phyloP scores from a whole-genome alignment of 805 yeast species.

The Candida patagonica region DNA sequence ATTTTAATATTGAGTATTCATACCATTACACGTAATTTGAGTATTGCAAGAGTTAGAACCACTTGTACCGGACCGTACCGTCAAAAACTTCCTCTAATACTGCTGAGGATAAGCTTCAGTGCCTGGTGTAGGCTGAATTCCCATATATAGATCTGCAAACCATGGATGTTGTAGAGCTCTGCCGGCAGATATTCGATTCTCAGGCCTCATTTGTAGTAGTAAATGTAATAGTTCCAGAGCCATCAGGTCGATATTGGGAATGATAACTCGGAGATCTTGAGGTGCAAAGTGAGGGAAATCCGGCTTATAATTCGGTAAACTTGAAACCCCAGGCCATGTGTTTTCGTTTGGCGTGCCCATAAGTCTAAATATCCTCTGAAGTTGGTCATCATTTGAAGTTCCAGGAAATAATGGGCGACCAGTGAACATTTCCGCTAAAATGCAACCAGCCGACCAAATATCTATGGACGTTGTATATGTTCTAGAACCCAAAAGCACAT shows the following conservation, averaged over 20 bases:
- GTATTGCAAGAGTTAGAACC: no score
- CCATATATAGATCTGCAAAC: conserved; percentile 60
- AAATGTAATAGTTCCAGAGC: conserved; percentile 59
- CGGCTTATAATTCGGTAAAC: conserved; percentile 75
- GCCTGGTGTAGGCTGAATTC: neutral
- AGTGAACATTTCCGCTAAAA: conserved; percentile 97
- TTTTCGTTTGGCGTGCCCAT: conserved; percentile 96
- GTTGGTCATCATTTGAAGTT: conserved; percentile 90
- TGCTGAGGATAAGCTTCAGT: neutral
- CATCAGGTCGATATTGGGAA: conserved; percentile 60
- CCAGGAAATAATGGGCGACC: conserved; percentile 97
- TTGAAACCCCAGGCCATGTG: conserved; percentile 96
- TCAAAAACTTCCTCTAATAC: neutral
- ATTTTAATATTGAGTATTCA: no score
- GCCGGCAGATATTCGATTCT: conserved; percentile 41
- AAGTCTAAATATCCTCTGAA: conserved; percentile 79
- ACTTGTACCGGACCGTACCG: no score
- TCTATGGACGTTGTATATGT: conserved; percentile 95
- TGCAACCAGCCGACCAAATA: conserved; percentile 98
- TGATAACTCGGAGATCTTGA: conserved; percentile 66
- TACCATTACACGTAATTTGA: no score
- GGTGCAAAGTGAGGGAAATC: conserved; percentile 82
- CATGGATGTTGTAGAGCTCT: conserved; percentile 58
- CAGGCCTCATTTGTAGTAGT: conserved; percentile 45
- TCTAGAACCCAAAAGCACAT: conserved; percentile 87